These are phyloP conservation scores for Rhododendron griersonianum DNA, from an alignment of 148 eudicot species.

Conservation along the genomic window DNA sequence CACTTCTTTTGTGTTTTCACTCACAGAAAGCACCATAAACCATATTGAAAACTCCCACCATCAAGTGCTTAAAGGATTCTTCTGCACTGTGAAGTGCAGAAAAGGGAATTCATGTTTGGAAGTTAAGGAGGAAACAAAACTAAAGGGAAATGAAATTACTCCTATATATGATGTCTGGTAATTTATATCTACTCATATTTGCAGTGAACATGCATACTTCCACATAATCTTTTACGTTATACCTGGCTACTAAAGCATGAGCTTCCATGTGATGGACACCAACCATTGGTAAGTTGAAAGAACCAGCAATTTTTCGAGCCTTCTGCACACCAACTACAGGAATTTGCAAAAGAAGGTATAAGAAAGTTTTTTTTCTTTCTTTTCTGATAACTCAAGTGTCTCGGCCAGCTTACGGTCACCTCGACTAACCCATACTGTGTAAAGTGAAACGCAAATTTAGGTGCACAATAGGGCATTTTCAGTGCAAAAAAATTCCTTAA, in stretches of 20 bases:
- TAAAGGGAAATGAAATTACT: background rate
- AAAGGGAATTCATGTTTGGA: background rate
- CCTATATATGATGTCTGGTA: background rate
- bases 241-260: conserved; percentile 97
- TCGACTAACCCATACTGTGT: background rate
- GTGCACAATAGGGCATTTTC: background rate
- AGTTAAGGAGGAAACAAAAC: background rate
- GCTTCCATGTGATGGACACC: conserved; percentile 99
- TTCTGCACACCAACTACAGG: conserved; percentile 87
- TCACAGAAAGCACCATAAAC: background rate
- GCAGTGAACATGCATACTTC: background rate
- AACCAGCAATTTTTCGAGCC: conserved; percentile 83
- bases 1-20: background rate
- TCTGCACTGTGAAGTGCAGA: background rate
- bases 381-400: background rate
- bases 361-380: background rate
- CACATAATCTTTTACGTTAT: conserved; percentile 3
- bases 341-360: conserved; percentile 15
- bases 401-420: background rate
- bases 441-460: background rate
- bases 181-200: background rate
- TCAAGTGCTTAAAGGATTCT: background rate
- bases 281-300: conserved; percentile 67
- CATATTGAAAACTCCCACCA: background rate
- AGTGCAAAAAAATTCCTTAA: background rate